Percentiles rank a stretch among this genome's conserved stretches.
phyloP scores from a whole-genome alignment of 1,139 yeast genomes.

The Taphrina pruni region DNA sequence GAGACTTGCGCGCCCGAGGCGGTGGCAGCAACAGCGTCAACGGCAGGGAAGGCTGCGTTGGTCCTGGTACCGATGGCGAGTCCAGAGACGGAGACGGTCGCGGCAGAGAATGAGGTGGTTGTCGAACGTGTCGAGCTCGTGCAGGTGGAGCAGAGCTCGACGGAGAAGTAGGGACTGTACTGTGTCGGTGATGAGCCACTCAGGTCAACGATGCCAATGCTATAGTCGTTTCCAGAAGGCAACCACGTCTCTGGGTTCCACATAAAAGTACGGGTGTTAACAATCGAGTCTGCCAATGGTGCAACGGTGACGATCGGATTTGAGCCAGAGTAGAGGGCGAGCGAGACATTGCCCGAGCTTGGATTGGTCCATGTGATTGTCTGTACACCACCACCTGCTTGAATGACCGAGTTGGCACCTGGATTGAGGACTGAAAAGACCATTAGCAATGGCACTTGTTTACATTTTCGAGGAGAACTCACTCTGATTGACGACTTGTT shows the following conservation, averaged over 20 bases:
- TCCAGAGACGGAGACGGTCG: constrained; percentile 41
- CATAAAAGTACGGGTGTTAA: constrained; percentile 41
- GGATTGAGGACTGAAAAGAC: constrained; percentile 31
- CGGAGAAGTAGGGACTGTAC: constrained; percentile 41
- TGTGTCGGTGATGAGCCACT: constrained; percentile 33
- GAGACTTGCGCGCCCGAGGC: constrained; percentile 24
- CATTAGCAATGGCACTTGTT: constrained; percentile 8
- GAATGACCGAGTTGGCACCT: constrained; percentile 42
- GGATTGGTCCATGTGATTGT: constrained; percentile 41
- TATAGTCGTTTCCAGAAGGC: constrained; percentile 42
- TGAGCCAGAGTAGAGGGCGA: constrained; percentile 41
- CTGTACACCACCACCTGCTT: constrained; percentile 44
- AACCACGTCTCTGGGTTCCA: constrained; percentile 42
- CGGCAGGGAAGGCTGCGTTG: constrained; percentile 29
- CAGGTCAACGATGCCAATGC: constrained; percentile 28
- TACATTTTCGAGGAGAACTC: neutral
- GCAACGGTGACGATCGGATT: constrained; percentile 33
- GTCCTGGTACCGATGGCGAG: constrained; percentile 37
- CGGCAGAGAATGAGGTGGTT: constrained; percentile 32
- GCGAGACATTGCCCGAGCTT: constrained; percentile 37
- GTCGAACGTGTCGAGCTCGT: constrained; percentile 39
- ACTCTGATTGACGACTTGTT: constrained; percentile 33
- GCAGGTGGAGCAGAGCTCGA: constrained; percentile 43
- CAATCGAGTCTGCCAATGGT: constrained; percentile 32
- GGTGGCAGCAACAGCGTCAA: constrained; percentile 22